Evolutionary conservation across 2,329 filamentous ascomycete species (phyloP).

Genomic region (Fusarium sp.): DNA sequence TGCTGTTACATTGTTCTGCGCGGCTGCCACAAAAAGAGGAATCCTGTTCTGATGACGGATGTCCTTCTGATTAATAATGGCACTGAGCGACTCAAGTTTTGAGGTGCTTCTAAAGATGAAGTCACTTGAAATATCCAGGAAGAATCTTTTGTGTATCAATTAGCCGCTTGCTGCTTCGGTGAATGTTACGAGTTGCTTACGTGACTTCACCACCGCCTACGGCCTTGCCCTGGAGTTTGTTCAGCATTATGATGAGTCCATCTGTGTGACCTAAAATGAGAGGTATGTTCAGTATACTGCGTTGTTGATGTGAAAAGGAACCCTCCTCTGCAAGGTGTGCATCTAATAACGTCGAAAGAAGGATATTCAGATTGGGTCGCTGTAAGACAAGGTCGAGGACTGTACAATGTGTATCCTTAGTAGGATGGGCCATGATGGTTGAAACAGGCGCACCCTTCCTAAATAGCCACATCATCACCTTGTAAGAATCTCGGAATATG

Average conservation of each 20-base stretch:
- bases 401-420: not conserved
- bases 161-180: not conserved
- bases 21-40: not conserved
- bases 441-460: not conserved
- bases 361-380: not conserved
- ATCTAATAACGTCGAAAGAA: not conserved
- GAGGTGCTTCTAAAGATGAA: not conserved
- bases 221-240: not conserved
- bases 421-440: not conserved
- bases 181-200: not conserved
- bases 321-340: not conserved
- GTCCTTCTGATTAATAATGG: not conserved
- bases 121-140: not conserved
- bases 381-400: not conserved
- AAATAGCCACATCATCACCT: not conserved
- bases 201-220: rapidly evolving
- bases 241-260: not conserved
- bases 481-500: not conserved
- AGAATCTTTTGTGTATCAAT: not conserved
- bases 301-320: not conserved
- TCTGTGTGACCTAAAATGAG: not conserved
- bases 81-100: not conserved
- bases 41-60: not conserved
- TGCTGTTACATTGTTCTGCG: not conserved
- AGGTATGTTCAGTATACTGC: not conserved